These are phyloP conservation scores for Botrytis squamosa DNA, from an alignment of 2,329 filamentous ascomycete species.

Conservation along the genomic window DNA sequence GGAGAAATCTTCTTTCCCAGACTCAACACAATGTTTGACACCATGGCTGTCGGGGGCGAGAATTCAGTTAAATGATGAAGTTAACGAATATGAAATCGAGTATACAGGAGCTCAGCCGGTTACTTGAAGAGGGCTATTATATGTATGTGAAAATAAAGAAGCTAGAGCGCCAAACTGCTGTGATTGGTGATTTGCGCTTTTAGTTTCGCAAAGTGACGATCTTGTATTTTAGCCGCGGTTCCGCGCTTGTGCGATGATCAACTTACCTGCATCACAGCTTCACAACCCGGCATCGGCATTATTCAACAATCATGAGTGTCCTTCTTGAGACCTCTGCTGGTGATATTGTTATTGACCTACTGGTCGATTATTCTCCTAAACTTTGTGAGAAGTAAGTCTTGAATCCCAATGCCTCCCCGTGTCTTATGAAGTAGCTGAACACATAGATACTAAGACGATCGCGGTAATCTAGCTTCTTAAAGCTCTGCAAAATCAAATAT, in stretches of 20 bases:
- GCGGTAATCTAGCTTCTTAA: constrained; percentile 72
- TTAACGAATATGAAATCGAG: background rate
- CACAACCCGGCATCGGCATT: background rate
- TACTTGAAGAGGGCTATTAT: background rate
- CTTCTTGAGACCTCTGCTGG: constrained; percentile 89
- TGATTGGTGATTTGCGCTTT: constrained; percentile 10
- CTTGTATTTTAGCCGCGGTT: constrained; percentile 11
- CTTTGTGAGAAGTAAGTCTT: constrained; percentile 89
- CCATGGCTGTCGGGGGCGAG: background rate
- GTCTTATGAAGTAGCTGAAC: constrained; percentile 49
- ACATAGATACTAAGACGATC: constrained; percentile 51
- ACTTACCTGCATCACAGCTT: constrained; percentile 12
- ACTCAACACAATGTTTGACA: background rate
- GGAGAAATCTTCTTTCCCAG: background rate
- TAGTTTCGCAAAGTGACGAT: constrained; percentile 5
- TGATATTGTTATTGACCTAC: constrained; percentile 91
- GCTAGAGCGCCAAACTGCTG: background rate
- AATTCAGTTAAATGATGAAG: background rate
- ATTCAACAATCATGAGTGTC: constrained; percentile 70
- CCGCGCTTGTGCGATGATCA: constrained; percentile 15
- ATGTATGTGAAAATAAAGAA: background rate
- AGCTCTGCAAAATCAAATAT: constrained; percentile 98
- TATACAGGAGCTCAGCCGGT: background rate
- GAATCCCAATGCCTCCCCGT: constrained; percentile 18
- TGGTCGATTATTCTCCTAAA: constrained; percentile 84